These are phyloP conservation scores for Pythium rishiriense DNA, from an alignment of 352 stramenopile genomes.

Conservation along the genomic window DNA sequence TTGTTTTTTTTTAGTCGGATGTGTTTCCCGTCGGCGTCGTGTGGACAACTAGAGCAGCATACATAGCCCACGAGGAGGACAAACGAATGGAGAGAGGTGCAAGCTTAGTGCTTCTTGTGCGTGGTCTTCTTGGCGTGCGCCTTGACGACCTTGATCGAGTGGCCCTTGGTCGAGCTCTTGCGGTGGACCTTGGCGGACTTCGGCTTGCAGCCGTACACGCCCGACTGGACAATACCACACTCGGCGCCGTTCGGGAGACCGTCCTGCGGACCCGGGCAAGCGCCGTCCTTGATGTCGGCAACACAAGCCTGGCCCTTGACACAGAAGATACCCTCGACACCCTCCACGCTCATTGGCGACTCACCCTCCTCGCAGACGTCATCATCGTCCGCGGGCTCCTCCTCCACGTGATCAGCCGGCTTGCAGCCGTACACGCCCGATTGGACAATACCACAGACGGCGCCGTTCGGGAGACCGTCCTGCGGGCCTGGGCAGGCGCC, in stretches of 20 bases:
- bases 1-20: no score
- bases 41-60: background rate
- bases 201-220: conserved; percentile 21
- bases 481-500: conserved; percentile 16
- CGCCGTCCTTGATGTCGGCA: conserved; percentile 11
- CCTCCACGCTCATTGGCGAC: conserved; percentile 16
- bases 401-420: background rate
- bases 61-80: background rate
- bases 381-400: background rate
- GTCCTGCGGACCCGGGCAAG: conserved; percentile 14
- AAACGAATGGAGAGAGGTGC: background rate
- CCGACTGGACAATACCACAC: conserved; percentile 17
- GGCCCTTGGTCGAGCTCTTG: conserved; percentile 3
- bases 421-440: conserved; percentile 7
- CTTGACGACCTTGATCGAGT: conserved; percentile 7
- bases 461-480: conserved; percentile 13
- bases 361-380: background rate
- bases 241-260: conserved; percentile 13
- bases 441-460: conserved; percentile 19
- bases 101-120: conserved; percentile 9
- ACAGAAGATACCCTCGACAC: conserved; percentile 24
- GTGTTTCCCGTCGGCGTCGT: no score
- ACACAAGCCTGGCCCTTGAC: conserved; percentile 17
- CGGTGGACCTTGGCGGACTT: conserved; percentile 1
- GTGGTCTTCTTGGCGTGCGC: background rate